A percentile compares a stretch with the other conserved stretches of the same genome.
Conservation (phyloP, 805 yeast genomes). For the Wickerhamomyces ciferrii region DNA sequence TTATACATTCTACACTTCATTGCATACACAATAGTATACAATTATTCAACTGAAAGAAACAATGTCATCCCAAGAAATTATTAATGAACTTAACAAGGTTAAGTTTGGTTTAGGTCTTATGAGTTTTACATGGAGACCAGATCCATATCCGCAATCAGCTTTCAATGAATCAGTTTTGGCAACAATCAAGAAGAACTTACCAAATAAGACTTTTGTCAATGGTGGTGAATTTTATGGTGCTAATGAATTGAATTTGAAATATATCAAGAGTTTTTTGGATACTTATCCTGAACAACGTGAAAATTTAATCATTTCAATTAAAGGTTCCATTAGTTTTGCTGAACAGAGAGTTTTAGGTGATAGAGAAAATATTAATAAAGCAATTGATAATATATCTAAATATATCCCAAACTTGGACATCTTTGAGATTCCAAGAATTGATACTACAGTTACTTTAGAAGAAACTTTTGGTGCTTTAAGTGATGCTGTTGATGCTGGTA, state of each 20-base stretch:
- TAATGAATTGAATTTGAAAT: constrained; percentile 45
- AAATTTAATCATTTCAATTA: constrained; percentile 57
- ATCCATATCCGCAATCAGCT: constrained; percentile 46
- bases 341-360: constrained; percentile 44
- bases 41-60: no score
- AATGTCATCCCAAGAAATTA: background rate
- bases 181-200: constrained; percentile 36
- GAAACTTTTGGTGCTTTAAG: constrained; percentile 52
- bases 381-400: constrained; percentile 39
- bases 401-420: constrained; percentile 47
- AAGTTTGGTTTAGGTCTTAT: constrained; percentile 68
- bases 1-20: no score
- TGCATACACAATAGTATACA: no score
- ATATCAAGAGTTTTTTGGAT: constrained; percentile 51
- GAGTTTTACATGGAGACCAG: constrained; percentile 70
- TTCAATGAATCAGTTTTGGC: constrained; percentile 50
- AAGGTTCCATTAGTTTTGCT: constrained; percentile 49
- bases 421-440: constrained; percentile 73
- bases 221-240: constrained; percentile 79
- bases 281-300: constrained; percentile 49
- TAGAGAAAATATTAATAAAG: constrained; percentile 37
- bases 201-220: constrained; percentile 51
- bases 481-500: constrained; percentile 57
- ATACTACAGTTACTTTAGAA: constrained; percentile 48
- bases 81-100: background rate